phyloP scores from a whole-genome alignment of 2,329 filamentous ascomycete genomes.

The Ophiocordyceps camponoti-saundersi region DNA sequence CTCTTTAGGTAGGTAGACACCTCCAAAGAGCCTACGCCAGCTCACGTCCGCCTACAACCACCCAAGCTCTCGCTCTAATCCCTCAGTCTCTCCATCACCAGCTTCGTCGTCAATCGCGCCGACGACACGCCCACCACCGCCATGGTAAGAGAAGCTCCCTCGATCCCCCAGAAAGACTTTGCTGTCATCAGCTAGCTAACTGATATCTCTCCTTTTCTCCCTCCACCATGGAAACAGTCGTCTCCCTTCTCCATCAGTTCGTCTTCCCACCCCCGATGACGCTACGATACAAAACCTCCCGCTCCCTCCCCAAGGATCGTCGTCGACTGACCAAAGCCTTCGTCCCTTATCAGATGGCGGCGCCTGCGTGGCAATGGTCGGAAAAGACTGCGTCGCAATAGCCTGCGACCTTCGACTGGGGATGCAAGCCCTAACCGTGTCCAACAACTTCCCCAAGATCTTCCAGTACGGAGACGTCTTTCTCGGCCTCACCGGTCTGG shows the following conservation, averaged over 20 bases:
- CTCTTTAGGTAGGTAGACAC: not conserved
- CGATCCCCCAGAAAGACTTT: slow-evolving; percentile 4
- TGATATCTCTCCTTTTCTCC: not conserved
- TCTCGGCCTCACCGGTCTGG: slow-evolving; percentile 87
- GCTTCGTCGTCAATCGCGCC: not conserved
- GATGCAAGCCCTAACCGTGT: slow-evolving; percentile 89
- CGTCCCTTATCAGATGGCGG: slow-evolving; percentile 46
- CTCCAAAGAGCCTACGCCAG: not conserved
- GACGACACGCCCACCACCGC: not conserved
- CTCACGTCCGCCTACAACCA: not conserved
- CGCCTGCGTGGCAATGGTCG: slow-evolving; percentile 95
- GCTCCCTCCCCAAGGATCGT: not conserved
- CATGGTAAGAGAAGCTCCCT: not conserved
- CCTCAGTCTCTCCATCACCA: not conserved
- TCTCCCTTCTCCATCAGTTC: slow-evolving; percentile 93
- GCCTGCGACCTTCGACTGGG: slow-evolving; percentile 97
- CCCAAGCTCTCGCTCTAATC: not conserved
- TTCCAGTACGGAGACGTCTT: slow-evolving; percentile 94
- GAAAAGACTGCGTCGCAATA: slow-evolving; percentile 98
- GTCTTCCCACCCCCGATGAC: slow-evolving; percentile 9
- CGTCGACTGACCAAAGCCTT: not conserved
- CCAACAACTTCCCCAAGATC: slow-evolving; percentile 99
- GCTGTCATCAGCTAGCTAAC: not conserved
- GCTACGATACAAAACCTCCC: not conserved
- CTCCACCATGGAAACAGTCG: slow-evolving; percentile 32